Evolutionary conservation across 2,329 filamentous ascomycete genomes (phyloP), one percentile per base, ranked within the genome.

Genomic region (Aspergillus texensis): DNA sequence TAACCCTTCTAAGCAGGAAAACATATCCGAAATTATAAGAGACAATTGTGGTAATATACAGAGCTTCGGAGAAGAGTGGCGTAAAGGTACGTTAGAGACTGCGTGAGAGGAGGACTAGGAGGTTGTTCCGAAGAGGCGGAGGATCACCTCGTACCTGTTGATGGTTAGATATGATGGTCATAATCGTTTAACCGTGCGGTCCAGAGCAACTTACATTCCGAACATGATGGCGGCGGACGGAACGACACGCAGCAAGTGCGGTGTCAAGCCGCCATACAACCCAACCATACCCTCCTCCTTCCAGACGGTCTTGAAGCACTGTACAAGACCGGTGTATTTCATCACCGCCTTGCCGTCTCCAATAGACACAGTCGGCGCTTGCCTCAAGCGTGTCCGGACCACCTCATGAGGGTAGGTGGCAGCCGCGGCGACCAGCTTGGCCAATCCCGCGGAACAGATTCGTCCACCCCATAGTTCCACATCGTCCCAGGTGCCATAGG

Each of bases 151-250:
- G 58, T 78, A 77, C 68, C 74, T 75, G 59, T 39, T 14, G 70
- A 70, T 69, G 43, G 75, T 80, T 65, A 77, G 75, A 75, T 39
- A 62, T 67, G 21, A 67, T 69, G 64, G 5, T n/a, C 71, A 68
- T 43, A 30, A n/a, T 45, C 34, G 54, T 26, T 26, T 1, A 24
- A 54, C n/a, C 45, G 8, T n/a, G 16, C 4, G 6, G 28, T n/a
- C 57, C 28, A 61, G 41, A 43, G 21, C 43, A 59, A 68, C 73
- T 74, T 84, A 97, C 83, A 95, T 95, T 78, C 93, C 93, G 77
- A 97, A 97, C 91, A 96, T 97, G 77, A 98, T 96, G 69, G 92
- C 93, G 9, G 94, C 93, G 70, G 91, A 95, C 1, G 94, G 94
- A 6, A 97, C 94, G 8, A 94, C 94, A 65, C 94, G 86, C 79